Percentiles rank a stretch among this genome's conserved stretches.
phyloP scores from a whole-genome alignment of 2,329 filamentous ascomycete species.

The Sporothrix dimorphospora region DNA sequence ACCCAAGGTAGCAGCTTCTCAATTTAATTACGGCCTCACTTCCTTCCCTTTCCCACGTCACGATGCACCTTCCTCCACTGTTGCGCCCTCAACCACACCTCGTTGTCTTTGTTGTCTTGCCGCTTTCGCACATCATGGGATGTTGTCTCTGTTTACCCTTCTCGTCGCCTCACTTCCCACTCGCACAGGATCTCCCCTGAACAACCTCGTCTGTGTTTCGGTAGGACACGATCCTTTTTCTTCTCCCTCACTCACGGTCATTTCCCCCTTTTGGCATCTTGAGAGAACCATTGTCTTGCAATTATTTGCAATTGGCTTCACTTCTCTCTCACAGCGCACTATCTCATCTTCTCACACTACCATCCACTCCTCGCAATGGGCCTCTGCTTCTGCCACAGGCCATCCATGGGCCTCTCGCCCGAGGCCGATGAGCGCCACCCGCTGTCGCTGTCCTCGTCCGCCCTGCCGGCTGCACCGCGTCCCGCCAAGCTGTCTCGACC shows the following conservation, averaged over 20 bases:
- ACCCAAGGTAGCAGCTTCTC: neutral
- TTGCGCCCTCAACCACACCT: neutral
- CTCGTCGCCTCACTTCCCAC: neutral
- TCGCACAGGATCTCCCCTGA: neutral
- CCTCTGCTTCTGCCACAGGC: conserved; percentile 33
- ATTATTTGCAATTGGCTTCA: neutral
- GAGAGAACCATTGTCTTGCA: neutral
- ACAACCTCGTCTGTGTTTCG: neutral
- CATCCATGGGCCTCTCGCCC: conserved; percentile 20
- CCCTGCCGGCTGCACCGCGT: conserved; percentile 21
- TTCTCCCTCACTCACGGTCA: neutral
- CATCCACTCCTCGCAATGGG: conserved; percentile 24
- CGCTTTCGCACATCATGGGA: neutral
- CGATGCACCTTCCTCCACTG: conserved; percentile 5
- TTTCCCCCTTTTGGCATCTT: neutral
- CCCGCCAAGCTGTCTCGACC: conserved; percentile 14
- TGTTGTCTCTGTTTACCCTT: conserved; percentile 20
- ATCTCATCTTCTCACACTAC: neutral
- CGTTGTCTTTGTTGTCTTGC: conserved; percentile 14
- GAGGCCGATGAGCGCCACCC: conserved; percentile 11
- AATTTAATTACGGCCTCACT: neutral
- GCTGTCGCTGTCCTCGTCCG: neutral
- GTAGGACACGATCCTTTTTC: conserved; percentile 2
- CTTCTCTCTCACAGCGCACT: neutral
- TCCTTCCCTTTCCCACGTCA: neutral